A percentile compares a stretch with the other conserved stretches of the same genome.
Evolutionary conservation across 768 basidiomycete species (phyloP).

Genomic region (Arthromyces matolae): DNA sequence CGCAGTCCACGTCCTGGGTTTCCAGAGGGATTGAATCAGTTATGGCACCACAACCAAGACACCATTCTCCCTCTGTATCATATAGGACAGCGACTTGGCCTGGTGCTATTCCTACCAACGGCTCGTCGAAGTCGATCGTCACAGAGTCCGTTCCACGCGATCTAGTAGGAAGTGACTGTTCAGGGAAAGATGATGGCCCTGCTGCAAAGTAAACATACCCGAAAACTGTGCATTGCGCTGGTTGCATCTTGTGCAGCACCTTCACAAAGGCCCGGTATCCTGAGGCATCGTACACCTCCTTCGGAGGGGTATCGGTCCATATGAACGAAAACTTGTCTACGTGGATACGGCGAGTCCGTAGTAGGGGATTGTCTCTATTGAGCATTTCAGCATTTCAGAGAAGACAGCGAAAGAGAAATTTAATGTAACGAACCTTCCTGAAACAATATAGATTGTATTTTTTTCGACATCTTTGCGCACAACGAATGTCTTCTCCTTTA

Average conservation of each 20-base stretch:
- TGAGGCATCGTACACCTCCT: slow-evolving; percentile 31
- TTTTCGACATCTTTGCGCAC: slow-evolving; percentile 57
- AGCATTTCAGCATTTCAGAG: too few relatives aligned
- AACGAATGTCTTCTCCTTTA: slow-evolving; percentile 65
- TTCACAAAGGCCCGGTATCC: slow-evolving; percentile 54
- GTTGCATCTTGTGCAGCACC: slow-evolving; percentile 67
- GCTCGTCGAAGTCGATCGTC: slow-evolving; percentile 49
- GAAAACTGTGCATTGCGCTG: slow-evolving; percentile 49
- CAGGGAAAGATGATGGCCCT: not conserved
- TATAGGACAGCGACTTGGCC: slow-evolving; percentile 83
- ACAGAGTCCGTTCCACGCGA: slow-evolving; percentile 21
- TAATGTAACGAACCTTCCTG: slow-evolving; percentile 66
- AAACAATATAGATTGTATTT: slow-evolving; percentile 76
- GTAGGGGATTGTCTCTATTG: slow-evolving; percentile 54
- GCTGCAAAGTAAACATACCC: slow-evolving; percentile 33
- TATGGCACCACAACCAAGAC: slow-evolving; percentile 82
- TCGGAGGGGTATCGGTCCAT: slow-evolving; percentile 59
- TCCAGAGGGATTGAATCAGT: slow-evolving; percentile 4
- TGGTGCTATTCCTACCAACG: slow-evolving; percentile 64
- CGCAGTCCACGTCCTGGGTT: too few relatives aligned
- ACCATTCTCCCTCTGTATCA: slow-evolving; percentile 64
- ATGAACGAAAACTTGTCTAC: slow-evolving; percentile 71
- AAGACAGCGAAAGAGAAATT: too few relatives aligned
- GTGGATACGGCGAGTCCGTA: slow-evolving; percentile 39
- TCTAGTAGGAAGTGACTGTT: slow-evolving; percentile 18